A percentile compares a stretch with the other conserved stretches of the same genome.
Conservation (phyloP, 208 protist genomes). For the Trypanosoma vivax region DNA sequence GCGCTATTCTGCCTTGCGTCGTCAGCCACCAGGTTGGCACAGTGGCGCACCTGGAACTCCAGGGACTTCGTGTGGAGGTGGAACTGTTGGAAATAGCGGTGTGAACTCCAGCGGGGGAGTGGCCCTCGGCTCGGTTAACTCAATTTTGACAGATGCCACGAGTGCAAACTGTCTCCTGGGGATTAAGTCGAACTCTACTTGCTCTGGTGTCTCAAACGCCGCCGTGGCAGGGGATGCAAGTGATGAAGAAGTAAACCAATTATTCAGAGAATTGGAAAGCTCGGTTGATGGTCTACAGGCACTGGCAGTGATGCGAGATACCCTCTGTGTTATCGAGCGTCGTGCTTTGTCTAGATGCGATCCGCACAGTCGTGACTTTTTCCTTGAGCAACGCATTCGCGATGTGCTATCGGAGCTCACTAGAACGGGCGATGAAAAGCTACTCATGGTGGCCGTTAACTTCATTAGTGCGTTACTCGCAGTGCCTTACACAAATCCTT, state of each 20-base stretch:
- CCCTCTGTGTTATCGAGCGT: conserved; percentile 67
- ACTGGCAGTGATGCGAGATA: conserved; percentile 62
- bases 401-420: conserved; percentile 70
- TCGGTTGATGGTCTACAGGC: conserved; percentile 60
- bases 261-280: conserved; percentile 68
- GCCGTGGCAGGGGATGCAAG: conserved; percentile 28
- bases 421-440: conserved; percentile 37
- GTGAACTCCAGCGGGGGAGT: neutral
- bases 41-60: neutral
- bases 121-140: neutral
- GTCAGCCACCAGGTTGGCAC: neutral
- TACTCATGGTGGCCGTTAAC: conserved; percentile 48
- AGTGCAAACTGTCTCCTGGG: neutral
- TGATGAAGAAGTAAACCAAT: conserved; percentile 76
- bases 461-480: conserved; percentile 78
- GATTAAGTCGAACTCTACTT: neutral
- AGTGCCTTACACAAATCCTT: conserved; percentile 74
- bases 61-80: too few relatives aligned
- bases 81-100: neutral
- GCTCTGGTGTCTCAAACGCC: too few relatives aligned
- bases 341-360: conserved; percentile 76
- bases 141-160: neutral
- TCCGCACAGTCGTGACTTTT: conserved; percentile 61
- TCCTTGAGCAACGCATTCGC: conserved; percentile 79
- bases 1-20: neutral